These are phyloP conservation scores for Centella asiatica DNA, from an alignment of 129 eudicot species.

Conservation along the genomic window DNA sequence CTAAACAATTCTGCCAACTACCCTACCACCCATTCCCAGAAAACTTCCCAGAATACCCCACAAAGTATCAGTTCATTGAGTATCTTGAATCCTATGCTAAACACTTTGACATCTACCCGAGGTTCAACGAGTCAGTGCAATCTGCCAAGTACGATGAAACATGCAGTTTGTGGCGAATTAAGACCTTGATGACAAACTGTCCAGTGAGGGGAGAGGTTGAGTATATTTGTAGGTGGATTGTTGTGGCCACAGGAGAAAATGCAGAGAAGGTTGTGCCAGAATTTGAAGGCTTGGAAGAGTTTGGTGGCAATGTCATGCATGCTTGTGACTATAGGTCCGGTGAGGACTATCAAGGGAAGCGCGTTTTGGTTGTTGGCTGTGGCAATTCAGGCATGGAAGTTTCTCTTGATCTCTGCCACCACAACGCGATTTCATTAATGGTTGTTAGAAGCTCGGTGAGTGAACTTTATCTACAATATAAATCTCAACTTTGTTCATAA, in stretches of 20 bases:
- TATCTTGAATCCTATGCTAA: slow-evolving; percentile 42
- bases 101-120: slow-evolving; percentile 25
- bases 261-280: slow-evolving; percentile 33
- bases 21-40: slow-evolving; percentile 39
- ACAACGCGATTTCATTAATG: slow-evolving; percentile 30
- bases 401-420: slow-evolving; percentile 40
- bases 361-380: slow-evolving; percentile 48
- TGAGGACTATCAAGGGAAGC: slow-evolving; percentile 25
- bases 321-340: slow-evolving; percentile 38
- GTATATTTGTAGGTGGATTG: slow-evolving; percentile 41
- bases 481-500: background rate
- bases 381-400: slow-evolving; percentile 62
- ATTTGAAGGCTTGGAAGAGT: slow-evolving; percentile 32
- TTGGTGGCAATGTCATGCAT: slow-evolving; percentile 36
- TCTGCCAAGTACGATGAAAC: slow-evolving; percentile 32
- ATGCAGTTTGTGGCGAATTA: slow-evolving; percentile 39
- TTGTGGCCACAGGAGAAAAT: slow-evolving; percentile 51
- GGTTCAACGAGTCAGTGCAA: slow-evolving; percentile 33
- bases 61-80: slow-evolving; percentile 33
- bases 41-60: slow-evolving; percentile 37
- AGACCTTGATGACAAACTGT: slow-evolving; percentile 5
- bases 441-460: slow-evolving; percentile 45
- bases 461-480: background rate
- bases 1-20: slow-evolving; percentile 49
- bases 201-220: slow-evolving; percentile 17